phyloP scores from a whole-genome alignment of 345 rosid genomes.

The Odontarrhena argentea region DNA sequence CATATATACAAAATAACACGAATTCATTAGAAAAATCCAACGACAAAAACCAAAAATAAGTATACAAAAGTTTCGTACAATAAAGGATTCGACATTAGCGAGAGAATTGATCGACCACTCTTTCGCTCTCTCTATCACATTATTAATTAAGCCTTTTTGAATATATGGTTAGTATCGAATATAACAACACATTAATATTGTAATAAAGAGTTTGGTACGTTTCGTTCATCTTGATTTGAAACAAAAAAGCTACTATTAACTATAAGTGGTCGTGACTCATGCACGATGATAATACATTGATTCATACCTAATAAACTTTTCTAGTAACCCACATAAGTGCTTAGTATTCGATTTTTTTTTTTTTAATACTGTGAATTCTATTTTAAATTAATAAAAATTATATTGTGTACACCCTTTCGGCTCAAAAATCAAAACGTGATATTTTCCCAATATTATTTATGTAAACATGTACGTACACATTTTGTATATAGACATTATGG shows the following conservation, averaged over 20 bases:
- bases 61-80: constrained; percentile 22
- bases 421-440: too few relatives aligned
- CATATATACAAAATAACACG: constrained; percentile 16
- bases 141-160: constrained; percentile 30
- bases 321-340: constrained; percentile 34
- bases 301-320: constrained; percentile 40
- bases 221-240: constrained; percentile 34
- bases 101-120: constrained; percentile 31
- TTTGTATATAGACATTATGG: background rate
- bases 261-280: constrained; percentile 38
- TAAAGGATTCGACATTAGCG: constrained; percentile 30
- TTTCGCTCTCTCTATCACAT: constrained; percentile 32
- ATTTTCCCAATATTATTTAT: background rate
- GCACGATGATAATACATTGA: constrained; percentile 39
- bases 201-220: constrained; percentile 33
- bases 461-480: background rate
- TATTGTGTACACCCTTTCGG: too few relatives aligned
- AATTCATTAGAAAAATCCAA: constrained; percentile 33
- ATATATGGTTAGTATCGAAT: constrained; percentile 30
- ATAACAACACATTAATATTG: constrained; percentile 15
- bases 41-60: constrained; percentile 31
- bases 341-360: background rate
- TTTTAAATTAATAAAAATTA: background rate
- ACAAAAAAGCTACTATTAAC: constrained; percentile 21
- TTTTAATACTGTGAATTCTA: constrained; percentile 5